A percentile compares a stretch with the other conserved stretches of the same genome.
phyloP scores from a whole-genome alignment of 73 alveolate species.

The Stentor coeruleus region DNA sequence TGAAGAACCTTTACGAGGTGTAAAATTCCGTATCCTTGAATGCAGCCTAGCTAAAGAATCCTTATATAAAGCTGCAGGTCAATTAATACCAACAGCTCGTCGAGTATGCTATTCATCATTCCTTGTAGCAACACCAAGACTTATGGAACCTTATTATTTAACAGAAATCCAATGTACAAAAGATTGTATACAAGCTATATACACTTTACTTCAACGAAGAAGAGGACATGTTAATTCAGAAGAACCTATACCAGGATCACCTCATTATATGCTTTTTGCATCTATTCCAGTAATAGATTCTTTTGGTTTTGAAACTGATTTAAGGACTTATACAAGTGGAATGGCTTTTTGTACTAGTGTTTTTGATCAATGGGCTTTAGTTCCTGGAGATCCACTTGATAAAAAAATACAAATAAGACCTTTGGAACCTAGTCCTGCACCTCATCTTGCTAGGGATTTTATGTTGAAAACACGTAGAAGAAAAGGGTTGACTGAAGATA shows the following conservation, averaged over 20 bases:
- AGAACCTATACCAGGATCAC: conserved; percentile 83
- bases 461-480: conserved; percentile 98
- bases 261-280: conserved; percentile 79
- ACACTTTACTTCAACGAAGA: conserved; percentile 88
- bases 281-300: conserved; percentile 98
- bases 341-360: conserved; percentile 90
- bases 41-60: conserved; percentile 89
- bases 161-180: conserved; percentile 95
- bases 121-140: conserved; percentile 96
- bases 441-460: conserved; percentile 97
- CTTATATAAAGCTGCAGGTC: conserved; percentile 75
- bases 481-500: conserved; percentile 78
- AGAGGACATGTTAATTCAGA: conserved; percentile 86
- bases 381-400: conserved; percentile 99
- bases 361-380: conserved; percentile 92
- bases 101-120: conserved; percentile 96
- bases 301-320: conserved; percentile 99
- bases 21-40: conserved; percentile 92
- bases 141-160: conserved; percentile 95
- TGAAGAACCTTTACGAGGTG: conserved; percentile 97
- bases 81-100: conserved; percentile 97
- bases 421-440: conserved; percentile 96
- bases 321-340: conserved; percentile 93
- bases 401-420: conserved; percentile 67
- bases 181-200: conserved; percentile 94